phyloP scores from a whole-genome alignment of 345 rosid species.

The Corymbia maculata region DNA sequence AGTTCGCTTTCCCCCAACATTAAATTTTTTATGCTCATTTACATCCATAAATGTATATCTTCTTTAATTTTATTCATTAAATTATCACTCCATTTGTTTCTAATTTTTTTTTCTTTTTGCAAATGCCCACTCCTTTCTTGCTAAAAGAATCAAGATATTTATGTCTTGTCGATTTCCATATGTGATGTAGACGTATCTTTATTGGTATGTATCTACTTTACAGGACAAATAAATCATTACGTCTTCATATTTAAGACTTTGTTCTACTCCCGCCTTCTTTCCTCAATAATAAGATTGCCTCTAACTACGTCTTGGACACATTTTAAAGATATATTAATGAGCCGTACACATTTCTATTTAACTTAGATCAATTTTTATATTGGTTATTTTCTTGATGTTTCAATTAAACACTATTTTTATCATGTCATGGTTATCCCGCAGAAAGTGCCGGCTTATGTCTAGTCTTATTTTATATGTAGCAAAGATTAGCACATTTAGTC shows the following conservation, averaged over 20 bases:
- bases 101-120: background rate
- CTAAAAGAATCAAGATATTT: background rate
- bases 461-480: background rate
- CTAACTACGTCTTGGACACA: background rate
- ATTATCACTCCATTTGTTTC: background rate
- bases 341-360: background rate
- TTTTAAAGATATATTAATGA: background rate
- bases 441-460: background rate
- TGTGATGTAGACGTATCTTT: background rate
- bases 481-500: accelerated
- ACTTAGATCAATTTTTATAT: background rate
- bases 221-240: background rate
- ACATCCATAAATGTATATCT: background rate
- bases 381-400: background rate
- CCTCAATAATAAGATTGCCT: background rate
- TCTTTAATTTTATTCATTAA: background rate
- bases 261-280: background rate
- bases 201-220: background rate
- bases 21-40: background rate
- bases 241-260: background rate
- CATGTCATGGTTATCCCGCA: background rate
- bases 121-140: background rate
- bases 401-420: background rate
- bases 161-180: background rate
- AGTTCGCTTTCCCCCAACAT: background rate